Conservation (phyloP, 2,329 filamentous ascomycete genomes). For the Rhynchosporium agropyri region DNA sequence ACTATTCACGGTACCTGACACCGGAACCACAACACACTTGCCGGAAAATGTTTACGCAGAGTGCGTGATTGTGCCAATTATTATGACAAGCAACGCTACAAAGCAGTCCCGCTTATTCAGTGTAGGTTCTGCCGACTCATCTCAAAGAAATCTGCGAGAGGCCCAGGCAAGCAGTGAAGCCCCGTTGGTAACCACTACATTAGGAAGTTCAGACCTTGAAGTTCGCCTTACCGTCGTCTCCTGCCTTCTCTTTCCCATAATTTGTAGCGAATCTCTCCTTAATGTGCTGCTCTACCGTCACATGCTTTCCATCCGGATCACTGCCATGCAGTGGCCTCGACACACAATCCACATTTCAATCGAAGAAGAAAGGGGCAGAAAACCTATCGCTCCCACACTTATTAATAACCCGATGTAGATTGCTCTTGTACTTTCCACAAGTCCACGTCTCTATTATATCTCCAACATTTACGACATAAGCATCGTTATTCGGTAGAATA, state of each 20-base stretch:
- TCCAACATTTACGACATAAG: constrained; percentile 55
- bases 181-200: neutral
- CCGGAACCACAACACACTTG: neutral
- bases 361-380: constrained; percentile 57
- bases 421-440: constrained; percentile 53
- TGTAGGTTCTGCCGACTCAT: too few species aligned
- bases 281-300: constrained; percentile 39
- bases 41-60: too few species aligned
- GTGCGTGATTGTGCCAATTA: too few species aligned
- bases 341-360: constrained; percentile 52
- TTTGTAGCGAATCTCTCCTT: constrained; percentile 36
- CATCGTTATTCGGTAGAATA: constrained; percentile 48
- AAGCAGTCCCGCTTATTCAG: too few species aligned
- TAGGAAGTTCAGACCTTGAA: constrained; percentile 21
- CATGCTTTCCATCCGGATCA: constrained; percentile 23
- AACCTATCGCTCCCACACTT: constrained; percentile 52
- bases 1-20: neutral
- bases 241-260: constrained; percentile 34
- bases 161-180: too few species aligned
- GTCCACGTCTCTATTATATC: constrained; percentile 54
- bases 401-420: constrained; percentile 58
- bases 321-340: constrained; percentile 36
- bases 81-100: neutral
- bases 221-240: constrained; percentile 25
- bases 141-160: too few species aligned